Conservation (phyloP, 768 basidiomycete genomes). For the Steccherinum ochraceum region DNA sequence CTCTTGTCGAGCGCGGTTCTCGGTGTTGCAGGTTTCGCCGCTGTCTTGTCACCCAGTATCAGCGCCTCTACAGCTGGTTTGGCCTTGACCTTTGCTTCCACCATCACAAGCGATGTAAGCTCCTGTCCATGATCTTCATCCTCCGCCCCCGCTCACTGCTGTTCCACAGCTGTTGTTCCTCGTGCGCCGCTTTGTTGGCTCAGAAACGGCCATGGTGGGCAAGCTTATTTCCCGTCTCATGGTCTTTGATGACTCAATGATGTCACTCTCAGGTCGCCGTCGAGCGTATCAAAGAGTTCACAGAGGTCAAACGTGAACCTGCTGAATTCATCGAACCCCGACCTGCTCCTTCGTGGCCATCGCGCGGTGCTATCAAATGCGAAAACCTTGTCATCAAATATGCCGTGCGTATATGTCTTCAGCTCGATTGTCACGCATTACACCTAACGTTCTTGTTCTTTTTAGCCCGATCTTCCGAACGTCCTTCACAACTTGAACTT, state of each 20-base stretch:
- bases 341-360: constrained; percentile 76
- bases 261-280: constrained; percentile 55
- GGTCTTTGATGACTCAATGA: too few species aligned
- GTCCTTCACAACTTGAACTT: constrained; percentile 80
- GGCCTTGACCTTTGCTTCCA: constrained; percentile 77
- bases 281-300: constrained; percentile 89
- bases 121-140: not conserved
- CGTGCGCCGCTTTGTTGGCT: constrained; percentile 77
- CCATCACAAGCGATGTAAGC: constrained; percentile 61
- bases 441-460: constrained; percentile 1
- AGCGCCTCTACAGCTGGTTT: constrained; percentile 83
- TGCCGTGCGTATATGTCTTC: constrained; percentile 43
- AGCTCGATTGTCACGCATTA: not conserved
- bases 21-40: constrained; percentile 63
- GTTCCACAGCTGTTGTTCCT: constrained; percentile 48
- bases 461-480: constrained; percentile 77
- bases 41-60: constrained; percentile 63
- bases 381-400: constrained; percentile 74
- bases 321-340: constrained; percentile 83
- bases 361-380: constrained; percentile 59
- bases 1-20: constrained; percentile 66
- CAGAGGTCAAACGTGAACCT: constrained; percentile 69
- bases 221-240: not conserved
- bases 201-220: constrained; percentile 87
- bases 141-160: constrained; percentile 13